Base-by-base conservation (phyloP, 1,139 yeast species). In the Kodamaea ohmeri region DNA sequence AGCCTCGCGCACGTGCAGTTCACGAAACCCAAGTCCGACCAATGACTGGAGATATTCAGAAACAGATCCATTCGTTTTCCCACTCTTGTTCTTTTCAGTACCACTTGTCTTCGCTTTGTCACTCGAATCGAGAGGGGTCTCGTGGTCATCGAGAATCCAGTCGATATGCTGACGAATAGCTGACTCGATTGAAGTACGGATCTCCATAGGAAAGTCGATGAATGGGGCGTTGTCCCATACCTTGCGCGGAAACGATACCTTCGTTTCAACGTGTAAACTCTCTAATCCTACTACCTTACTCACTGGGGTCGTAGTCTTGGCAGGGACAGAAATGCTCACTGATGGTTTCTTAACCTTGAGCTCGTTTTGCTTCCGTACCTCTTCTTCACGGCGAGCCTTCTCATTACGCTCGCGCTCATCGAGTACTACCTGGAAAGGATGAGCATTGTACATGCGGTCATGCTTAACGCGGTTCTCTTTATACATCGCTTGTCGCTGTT, bases 1-100 rank as follows among this genome's bases (percentile, higher is more conserved):
- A 0, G 97, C 80, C 51, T 92, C 97, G 4, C 65, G 61, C 1
- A 84, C 77, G 52, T 90, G 97, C 2, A 74, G 55, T 26, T 63
- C 60, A 43, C 92, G 73, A 51, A 92, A 92, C 0, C 95, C 95
- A 4, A 87, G 60, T 3, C 58, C 55, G 6, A 50, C 46, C 19
- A 78, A 63, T 14, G 63, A 51, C 7, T 37, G 13, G 13, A 41
- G 32, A 25, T 37, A 33, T 1, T 27, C n/a, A 2, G 25, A 14
- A 3, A 43, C 31, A 9, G 7, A 8, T 27, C 13, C 29, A 26
- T 4, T 11, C 18, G 6, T 9, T 4, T 13, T 13, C n/a, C 13
- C 29, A 26, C 6, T 11, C 18, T n/a, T 9, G 6, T 13, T 13
- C n/a, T 26, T 13, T 6, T 12, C n/a, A 6, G 6, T 15, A 13